Base-by-base conservation (phyloP, 1,284 basidiomycete genomes). In the Puccinia hordei region DNA sequence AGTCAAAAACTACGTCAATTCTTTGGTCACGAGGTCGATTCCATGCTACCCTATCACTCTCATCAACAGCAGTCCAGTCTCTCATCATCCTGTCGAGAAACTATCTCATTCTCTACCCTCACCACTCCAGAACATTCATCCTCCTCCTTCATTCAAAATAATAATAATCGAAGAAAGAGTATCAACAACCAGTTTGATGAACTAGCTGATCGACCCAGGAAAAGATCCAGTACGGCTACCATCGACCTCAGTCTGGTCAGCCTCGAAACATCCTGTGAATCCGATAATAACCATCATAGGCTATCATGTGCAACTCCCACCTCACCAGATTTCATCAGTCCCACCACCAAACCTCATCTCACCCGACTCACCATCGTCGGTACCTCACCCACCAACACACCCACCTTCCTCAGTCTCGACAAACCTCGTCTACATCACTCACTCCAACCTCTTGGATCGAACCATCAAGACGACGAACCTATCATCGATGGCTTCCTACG, bases 1-100 rank as follows among this genome's bases (percentile, higher is more conserved):
- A 65, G 30, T 38, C 61, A 65, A 2, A 65, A 65, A 38, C 30
- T 65, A 15, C 30, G 38, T 3, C 61, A 65, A 38, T 65, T 65
- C 38, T 65, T 35, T 17, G 61, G 61, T 15, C 13, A 65, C 12
- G 61, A 65, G 61, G 38, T 35, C 6, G 61, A 35, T 17, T 22
- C 33, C 17, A 15, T 41, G 19, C 17, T 65, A 1, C 30, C 61
- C 27, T 9, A 27, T 8, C 9, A 65, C n/a, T 30, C 61, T 19
- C 61, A 65, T 12, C 38, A 10, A 13, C n/a, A n/a, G 6, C 22
- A 57, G 9, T n/a, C 55, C 22, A n/a, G 22, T n/a, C n/a, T n/a
- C n/a, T n/a, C 55, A 27, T 12, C 38, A 4, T 27, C 55, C 55
- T 10, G 17, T 27, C 55, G 55, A n/a, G 55, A 24, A 10, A 27